phyloP scores from a whole-genome alignment of 108 stramenopile genomes.

The Nitzschia sp. region DNA sequence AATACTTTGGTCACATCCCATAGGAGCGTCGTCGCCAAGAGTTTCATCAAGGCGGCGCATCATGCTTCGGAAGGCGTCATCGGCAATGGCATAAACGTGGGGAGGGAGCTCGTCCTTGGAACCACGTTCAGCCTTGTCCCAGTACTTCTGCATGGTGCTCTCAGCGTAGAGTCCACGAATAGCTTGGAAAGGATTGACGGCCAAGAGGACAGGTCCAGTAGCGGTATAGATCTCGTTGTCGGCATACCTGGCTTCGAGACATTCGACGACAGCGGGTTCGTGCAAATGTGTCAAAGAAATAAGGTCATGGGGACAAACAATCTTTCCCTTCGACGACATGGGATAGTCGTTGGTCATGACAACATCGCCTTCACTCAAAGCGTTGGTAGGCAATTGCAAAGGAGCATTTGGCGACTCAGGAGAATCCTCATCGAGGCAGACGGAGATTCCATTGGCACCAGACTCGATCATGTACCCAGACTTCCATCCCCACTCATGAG shows the following conservation, averaged over 20 bases:
- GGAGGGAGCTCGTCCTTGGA: constrained; percentile 66
- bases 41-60: constrained; percentile 55
- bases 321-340: constrained; percentile 19
- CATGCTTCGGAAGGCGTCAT: constrained; percentile 89
- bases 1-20: constrained; percentile 59
- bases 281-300: constrained; percentile 76
- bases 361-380: constrained; percentile 38
- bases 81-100: constrained; percentile 93
- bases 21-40: constrained; percentile 29
- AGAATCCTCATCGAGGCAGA: constrained; percentile 28
- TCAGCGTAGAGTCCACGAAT: constrained; percentile 62
- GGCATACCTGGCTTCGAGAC: constrained; percentile 71
- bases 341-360: constrained; percentile 47
- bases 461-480: constrained; percentile 31
- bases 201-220: constrained; percentile 91
- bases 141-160: constrained; percentile 68
- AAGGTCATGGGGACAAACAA: constrained; percentile 59
- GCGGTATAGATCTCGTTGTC: constrained; percentile 86
- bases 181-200: constrained; percentile 92
- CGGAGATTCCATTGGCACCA: constrained; percentile 19
- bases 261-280: constrained; percentile 86
- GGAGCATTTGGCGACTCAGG: constrained; percentile 3
- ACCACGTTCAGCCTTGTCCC: constrained; percentile 44
- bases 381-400: constrained; percentile 27
- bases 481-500: constrained; percentile 42